Evolutionary conservation across 2,329 filamentous ascomycete species (phyloP).

Genomic region (Parafenestella ontariensis): DNA sequence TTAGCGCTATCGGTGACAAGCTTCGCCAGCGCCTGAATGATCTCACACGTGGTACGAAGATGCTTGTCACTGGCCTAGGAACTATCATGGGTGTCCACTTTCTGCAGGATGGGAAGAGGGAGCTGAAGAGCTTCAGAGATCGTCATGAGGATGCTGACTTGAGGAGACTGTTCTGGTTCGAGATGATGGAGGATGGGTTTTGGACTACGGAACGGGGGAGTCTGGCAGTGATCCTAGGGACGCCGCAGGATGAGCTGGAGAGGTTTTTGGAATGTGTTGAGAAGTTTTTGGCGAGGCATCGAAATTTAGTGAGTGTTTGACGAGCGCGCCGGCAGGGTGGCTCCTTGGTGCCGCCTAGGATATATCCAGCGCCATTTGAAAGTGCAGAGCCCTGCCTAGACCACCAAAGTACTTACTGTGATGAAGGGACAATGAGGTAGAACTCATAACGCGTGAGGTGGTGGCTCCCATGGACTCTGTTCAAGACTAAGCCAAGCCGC

Average conservation of each 20-base stretch:
- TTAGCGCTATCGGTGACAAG: constrained; percentile 43
- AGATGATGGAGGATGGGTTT: constrained; percentile 48
- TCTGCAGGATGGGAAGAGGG: constrained; percentile 34
- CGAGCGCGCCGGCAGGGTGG: neutral
- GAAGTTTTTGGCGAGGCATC: constrained; percentile 30
- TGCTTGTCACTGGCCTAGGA: constrained; percentile 47
- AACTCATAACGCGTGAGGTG: too few species aligned
- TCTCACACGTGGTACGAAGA: constrained; percentile 41
- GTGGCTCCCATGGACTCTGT: too few species aligned
- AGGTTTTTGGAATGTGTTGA: constrained; percentile 36
- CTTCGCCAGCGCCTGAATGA: constrained; percentile 36
- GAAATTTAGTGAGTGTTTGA: constrained; percentile 10
- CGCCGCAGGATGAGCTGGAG: constrained; percentile 42
- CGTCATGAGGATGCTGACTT: constrained; percentile 40
- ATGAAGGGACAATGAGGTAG: too few species aligned
- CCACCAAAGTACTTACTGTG: too few species aligned
- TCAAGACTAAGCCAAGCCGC: neutral
- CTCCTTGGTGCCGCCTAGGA: too few species aligned
- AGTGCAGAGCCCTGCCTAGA: too few species aligned
- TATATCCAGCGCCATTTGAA: too few species aligned
- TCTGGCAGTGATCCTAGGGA: constrained; percentile 45
- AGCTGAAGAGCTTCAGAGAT: constrained; percentile 32
- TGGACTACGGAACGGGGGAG: constrained; percentile 47
- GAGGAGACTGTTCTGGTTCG: constrained; percentile 46
- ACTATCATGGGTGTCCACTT: constrained; percentile 50